Base-by-base conservation (phyloP, 2,329 filamentous ascomycete genomes). In the Xylariaceae sp. region DNA sequence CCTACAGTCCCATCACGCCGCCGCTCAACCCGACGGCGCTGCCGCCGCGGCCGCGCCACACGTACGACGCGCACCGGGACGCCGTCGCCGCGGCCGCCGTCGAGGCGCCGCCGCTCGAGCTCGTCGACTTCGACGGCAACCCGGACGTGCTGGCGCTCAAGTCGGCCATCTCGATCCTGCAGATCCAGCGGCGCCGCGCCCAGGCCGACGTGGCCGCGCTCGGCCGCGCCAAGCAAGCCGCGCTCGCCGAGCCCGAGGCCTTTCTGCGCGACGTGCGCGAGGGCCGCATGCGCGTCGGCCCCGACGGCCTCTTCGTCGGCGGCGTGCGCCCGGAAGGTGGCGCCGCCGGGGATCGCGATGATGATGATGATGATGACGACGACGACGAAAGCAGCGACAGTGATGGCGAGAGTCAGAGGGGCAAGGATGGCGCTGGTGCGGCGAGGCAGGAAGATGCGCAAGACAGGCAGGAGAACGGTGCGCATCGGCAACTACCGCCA, bases 71-170 rank as follows among this genome's bases (percentile, higher is more conserved):
- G 23, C 51, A 56, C 12, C 32, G 19, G 18, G 34, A 41, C 7
- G 37, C 42, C 19, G 37, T 41, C 11, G 31, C 43, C 21, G 37
- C 36, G 12, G 32, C 38, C 1, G n/a, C n/a, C n/a, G n/a, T n/a
- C n/a, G n/a, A n/a, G n/a, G 21, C 39, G 9, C 65, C 70, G 2
- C 70, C 71, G 4, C 61, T 69, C 0, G 59, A 65, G 24, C 65
- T 74, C 28, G 65, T 81, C 38, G 66, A 72, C 46, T 76, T 80
- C 40, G 67, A 73, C 43, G 59, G 63, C 35, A 94, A 94, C 52
- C 80, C 86, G 6, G 90, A 96, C 64, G 87, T 83, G 16, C 81
- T 95, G 39, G 90, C 90, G 5, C 70, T 95, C 39, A 80, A 82
- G 45, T 85, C 83, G 17, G 85, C 89, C 29, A 87, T 95, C 39